Percentiles rank a stretch among this genome's conserved stretches.
Conservation (phyloP, 495 filamentous ascomycete species). For the Filosporella fistucella region DNA sequence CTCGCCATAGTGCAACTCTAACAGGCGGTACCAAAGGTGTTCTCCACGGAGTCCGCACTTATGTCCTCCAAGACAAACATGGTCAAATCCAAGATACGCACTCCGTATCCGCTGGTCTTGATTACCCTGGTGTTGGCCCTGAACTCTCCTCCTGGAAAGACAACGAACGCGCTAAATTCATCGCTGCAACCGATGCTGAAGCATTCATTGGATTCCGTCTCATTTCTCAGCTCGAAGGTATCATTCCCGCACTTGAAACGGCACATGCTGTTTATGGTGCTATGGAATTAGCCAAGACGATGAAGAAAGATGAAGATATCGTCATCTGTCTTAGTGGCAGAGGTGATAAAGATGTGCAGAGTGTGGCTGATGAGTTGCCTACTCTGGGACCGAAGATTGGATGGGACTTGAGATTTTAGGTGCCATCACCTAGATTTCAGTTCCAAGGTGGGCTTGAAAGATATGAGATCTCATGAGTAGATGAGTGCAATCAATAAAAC, state of each 20-base stretch:
- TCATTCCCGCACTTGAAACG: conserved; percentile 93
- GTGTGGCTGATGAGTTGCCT: conserved; percentile 91
- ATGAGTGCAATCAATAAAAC: too few relatives aligned
- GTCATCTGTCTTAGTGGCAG: conserved; percentile 93
- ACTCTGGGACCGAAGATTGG: conserved; percentile 85
- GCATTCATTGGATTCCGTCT: conserved; percentile 87
- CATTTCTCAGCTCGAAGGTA: conserved; percentile 82
- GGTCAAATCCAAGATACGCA: conserved; percentile 94
- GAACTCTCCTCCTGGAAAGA: conserved; percentile 95
- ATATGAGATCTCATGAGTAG: too few relatives aligned
- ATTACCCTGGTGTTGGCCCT: conserved; percentile 95
- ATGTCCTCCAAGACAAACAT: conserved; percentile 85
- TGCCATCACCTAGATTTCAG: too few relatives aligned
- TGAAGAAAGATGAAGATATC: conserved; percentile 82
- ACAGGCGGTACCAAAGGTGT: conserved; percentile 87
- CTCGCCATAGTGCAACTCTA: conserved; percentile 84
- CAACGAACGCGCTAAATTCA: conserved; percentile 73
- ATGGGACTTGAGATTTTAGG: conserved; percentile 80
- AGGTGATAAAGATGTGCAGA: conserved; percentile 98
- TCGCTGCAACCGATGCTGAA: conserved; percentile 87
- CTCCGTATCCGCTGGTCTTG: conserved; percentile 93
- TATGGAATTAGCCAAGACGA: conserved; percentile 84
- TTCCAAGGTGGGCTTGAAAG: too few relatives aligned
- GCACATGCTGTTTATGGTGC: conserved; percentile 90
- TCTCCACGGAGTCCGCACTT: conserved; percentile 91